Percentiles rank a stretch among this genome's conserved stretches.
These are phyloP conservation scores for Calonectria pauciramosa DNA, from an alignment of 2,329 filamentous ascomycete species.

Conservation along the genomic window DNA sequence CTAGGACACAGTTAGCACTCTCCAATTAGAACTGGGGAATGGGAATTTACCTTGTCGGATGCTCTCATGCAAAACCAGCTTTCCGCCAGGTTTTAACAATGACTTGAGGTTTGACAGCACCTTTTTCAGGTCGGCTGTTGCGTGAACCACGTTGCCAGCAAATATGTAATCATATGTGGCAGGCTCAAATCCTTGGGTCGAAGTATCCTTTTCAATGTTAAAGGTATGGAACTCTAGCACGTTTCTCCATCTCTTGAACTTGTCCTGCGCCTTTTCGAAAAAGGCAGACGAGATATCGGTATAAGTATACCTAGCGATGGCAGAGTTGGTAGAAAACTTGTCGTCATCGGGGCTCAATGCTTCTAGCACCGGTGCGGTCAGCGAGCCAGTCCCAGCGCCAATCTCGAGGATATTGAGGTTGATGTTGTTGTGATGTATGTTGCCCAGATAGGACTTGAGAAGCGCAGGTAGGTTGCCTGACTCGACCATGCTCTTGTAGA, in stretches of 20 bases:
- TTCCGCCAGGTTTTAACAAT: conserved; percentile 47
- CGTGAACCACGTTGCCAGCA: conserved; percentile 49
- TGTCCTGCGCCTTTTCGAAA: conserved; percentile 45
- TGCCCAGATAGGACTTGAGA: neutral
- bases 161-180: conserved; percentile 41
- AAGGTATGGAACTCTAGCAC: conserved; percentile 46
- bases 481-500: conserved; percentile 11
- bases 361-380: neutral
- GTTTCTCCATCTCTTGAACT: conserved; percentile 16
- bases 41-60: conserved; percentile 38
- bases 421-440: conserved; percentile 10
- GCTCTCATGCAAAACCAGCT: conserved; percentile 49
- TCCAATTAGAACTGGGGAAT: neutral
- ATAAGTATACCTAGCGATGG: conserved; percentile 52
- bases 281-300: conserved; percentile 56
- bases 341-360: neutral
- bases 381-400: conserved; percentile 9
- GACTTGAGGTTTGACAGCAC: conserved; percentile 35
- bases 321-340: neutral
- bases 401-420: conserved; percentile 20
- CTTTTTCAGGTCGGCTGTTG: conserved; percentile 43
- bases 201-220: conserved; percentile 26
- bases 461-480: neutral
- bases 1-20: neutral
- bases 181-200: conserved; percentile 31